phyloP scores from a whole-genome alignment of 2,329 filamentous ascomycete species.

The Colletotrichum eremochloae region DNA sequence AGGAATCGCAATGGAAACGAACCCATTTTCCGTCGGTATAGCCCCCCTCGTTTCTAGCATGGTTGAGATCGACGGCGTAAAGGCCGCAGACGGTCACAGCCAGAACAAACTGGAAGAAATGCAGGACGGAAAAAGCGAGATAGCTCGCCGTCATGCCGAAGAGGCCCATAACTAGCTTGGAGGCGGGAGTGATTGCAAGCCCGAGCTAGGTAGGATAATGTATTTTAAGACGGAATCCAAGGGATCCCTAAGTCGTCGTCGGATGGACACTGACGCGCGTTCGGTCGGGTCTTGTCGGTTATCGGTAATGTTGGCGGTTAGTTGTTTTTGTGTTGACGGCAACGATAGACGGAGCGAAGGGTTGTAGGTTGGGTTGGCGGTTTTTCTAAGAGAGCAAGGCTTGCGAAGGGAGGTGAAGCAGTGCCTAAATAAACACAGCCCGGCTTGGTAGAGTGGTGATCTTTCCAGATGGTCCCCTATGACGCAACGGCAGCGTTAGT shows the following conservation, averaged over 20 bases:
- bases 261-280: not conserved
- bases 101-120: slow-evolving; percentile 82
- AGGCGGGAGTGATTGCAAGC: not conserved
- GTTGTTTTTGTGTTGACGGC: not conserved
- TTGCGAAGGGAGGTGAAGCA: not conserved
- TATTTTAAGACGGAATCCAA: not conserved
- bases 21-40: slow-evolving; percentile 79
- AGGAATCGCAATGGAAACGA: slow-evolving; percentile 44
- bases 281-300: not conserved
- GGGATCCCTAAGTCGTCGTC: not conserved
- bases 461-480: slow-evolving; percentile 30
- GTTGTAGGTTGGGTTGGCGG: not conserved
- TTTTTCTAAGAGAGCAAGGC: not conserved
- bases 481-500: slow-evolving; percentile 14
- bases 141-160: slow-evolving; percentile 62
- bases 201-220: too few species aligned
- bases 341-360: too few species aligned
- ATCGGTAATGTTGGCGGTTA: not conserved
- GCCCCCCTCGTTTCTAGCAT: slow-evolving; percentile 62
- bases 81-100: slow-evolving; percentile 83
- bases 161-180: slow-evolving; percentile 57
- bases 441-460: not conserved
- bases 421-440: not conserved
- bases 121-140: slow-evolving; percentile 71
- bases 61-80: slow-evolving; percentile 78